These are phyloP conservation scores for Kappamyces sp. DNA, from an alignment of 192 early-diverging fungal genomes.

Conservation along the genomic window DNA sequence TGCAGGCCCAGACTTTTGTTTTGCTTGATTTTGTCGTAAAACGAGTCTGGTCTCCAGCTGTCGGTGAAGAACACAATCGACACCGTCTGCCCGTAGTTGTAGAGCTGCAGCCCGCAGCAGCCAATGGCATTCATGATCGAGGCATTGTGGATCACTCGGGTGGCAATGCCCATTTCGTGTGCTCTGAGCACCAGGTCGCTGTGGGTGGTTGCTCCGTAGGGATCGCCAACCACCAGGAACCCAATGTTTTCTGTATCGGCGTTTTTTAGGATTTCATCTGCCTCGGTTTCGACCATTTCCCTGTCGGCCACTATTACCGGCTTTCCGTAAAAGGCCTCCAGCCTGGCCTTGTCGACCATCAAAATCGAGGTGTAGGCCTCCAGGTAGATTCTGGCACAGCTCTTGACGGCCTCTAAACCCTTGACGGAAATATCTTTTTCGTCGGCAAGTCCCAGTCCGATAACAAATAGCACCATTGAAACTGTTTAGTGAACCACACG, in stretches of 20 bases:
- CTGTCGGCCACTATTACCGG: slow-evolving; percentile 84
- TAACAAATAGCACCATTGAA: slow-evolving; percentile 65
- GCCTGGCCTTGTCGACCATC: slow-evolving; percentile 71
- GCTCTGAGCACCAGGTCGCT: slow-evolving; percentile 94
- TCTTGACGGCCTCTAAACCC: slow-evolving; percentile 87
- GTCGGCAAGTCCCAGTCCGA: slow-evolving; percentile 93
- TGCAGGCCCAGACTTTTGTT: slow-evolving; percentile 83
- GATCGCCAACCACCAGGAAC: slow-evolving; percentile 97
- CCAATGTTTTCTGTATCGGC: slow-evolving; percentile 87
- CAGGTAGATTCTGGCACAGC: slow-evolving; percentile 83
- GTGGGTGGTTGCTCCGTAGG: slow-evolving; percentile 95
- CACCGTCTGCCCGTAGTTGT: slow-evolving; percentile 97
- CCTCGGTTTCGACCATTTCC: slow-evolving; percentile 93
- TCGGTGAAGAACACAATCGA: slow-evolving; percentile 98
- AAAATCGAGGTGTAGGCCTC: slow-evolving; percentile 96
- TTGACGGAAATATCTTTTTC: slow-evolving; percentile 96
- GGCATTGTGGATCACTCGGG: slow-evolving; percentile 96
- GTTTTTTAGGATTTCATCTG: slow-evolving; percentile 80
- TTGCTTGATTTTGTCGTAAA: slow-evolving; percentile 87
- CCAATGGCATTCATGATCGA: slow-evolving; percentile 99
- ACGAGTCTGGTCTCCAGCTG: slow-evolving; percentile 93
- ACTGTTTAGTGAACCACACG: no score
- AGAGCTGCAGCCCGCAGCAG: slow-evolving; percentile 90
- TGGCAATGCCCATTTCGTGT: slow-evolving; percentile 74
- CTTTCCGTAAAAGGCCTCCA: slow-evolving; percentile 87